Percentiles rank a stretch among this genome's conserved stretches.
Evolutionary conservation across 2,329 filamentous ascomycete genomes (phyloP).

Genomic region (Sclerotinia nivalis): DNA sequence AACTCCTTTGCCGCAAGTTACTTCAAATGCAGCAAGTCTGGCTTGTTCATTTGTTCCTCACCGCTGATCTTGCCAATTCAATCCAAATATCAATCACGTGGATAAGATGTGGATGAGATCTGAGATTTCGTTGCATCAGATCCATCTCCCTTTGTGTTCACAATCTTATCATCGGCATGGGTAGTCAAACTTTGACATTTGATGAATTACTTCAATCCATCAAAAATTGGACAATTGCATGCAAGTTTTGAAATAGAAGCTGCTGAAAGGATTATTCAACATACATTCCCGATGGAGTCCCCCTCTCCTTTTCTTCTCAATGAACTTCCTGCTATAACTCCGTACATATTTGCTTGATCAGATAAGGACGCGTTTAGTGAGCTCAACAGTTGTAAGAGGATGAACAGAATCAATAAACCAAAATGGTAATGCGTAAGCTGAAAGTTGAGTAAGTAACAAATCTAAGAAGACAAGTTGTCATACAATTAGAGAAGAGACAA

Average conservation of each 20-base stretch:
- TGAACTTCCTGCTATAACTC: constrained; percentile 5
- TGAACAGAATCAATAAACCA: not conserved
- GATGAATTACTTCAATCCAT: not conserved
- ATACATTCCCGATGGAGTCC: constrained; percentile 25
- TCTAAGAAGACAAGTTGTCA: not conserved
- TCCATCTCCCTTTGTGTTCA: constrained; percentile 2
- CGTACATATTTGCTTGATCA: constrained; percentile 11
- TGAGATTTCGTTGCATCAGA: not conserved
- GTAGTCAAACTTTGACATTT: constrained; percentile 11
- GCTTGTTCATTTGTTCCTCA: constrained; percentile 9
- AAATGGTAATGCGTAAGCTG: not conserved
- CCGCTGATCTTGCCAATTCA: constrained; percentile 13
- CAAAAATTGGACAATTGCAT: not conserved
- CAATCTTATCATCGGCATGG: not conserved
- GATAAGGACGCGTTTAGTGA: not conserved
- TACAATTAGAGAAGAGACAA: not conserved
- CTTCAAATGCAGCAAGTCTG: constrained; percentile 14
- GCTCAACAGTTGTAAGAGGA: not conserved
- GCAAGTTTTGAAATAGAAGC: not conserved
- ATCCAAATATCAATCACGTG: constrained; percentile 1
- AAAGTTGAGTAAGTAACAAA: not conserved
- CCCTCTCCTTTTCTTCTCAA: constrained; percentile 26
- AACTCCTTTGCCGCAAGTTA: constrained; percentile 11
- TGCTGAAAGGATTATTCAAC: constrained; percentile 24
- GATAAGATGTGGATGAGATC: not conserved